Percentiles rank a stretch among this genome's conserved stretches.
These are phyloP conservation scores for Verticillium isaacii DNA, from an alignment of 2,329 filamentous ascomycete genomes.

Conservation along the genomic window DNA sequence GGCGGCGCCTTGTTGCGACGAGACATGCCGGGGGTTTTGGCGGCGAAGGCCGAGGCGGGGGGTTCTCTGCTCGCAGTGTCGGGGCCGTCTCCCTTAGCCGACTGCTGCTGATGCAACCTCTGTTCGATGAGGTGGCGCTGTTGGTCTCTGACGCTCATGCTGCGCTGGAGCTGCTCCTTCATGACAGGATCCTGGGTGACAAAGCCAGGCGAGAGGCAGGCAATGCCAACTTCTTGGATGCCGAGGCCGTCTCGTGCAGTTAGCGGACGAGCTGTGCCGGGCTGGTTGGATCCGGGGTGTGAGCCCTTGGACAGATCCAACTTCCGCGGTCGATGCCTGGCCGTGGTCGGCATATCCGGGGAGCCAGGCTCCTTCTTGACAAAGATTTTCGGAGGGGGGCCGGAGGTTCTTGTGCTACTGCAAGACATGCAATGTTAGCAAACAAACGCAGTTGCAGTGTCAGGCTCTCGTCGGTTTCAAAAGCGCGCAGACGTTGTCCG, in stretches of 20 bases:
- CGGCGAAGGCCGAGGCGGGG: constrained; percentile 41
- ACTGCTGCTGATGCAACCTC: constrained; percentile 73
- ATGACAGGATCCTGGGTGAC: constrained; percentile 94
- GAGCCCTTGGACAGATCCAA: constrained; percentile 70
- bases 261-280: constrained; percentile 65
- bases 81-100: constrained; percentile 69
- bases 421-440: background rate
- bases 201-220: constrained; percentile 92
- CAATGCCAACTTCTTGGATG: constrained; percentile 89
- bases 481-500: background rate
- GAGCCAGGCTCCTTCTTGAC: constrained; percentile 97
- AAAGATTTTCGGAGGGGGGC: constrained; percentile 69
- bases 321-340: constrained; percentile 67
- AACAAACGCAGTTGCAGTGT: background rate
- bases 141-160: constrained; percentile 87
- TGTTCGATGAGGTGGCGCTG: constrained; percentile 94
- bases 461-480: background rate
- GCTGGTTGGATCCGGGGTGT: constrained; percentile 43
- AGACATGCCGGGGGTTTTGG: constrained; percentile 70
- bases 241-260: constrained; percentile 74
- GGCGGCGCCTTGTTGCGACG: constrained; percentile 77
- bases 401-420: constrained; percentile 46
- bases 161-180: constrained; percentile 92
- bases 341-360: constrained; percentile 66
- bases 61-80: constrained; percentile 45